These are phyloP conservation scores for Saururus chinensis DNA, from an alignment of 164 flowering plant genomes.

Conservation along the genomic window DNA sequence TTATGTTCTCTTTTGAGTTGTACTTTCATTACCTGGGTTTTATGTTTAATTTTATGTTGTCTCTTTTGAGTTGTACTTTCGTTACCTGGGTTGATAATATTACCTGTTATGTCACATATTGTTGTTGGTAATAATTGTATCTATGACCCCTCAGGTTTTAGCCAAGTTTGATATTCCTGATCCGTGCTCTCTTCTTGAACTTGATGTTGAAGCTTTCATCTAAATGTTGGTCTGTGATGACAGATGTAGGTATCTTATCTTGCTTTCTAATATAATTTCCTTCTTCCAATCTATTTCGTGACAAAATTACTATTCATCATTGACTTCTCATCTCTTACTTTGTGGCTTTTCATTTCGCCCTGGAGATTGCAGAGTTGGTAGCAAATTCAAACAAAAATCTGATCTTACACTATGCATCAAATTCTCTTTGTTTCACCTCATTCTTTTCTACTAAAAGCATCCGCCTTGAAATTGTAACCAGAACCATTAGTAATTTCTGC, in stretches of 20 bases:
- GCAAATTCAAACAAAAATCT: too few species aligned
- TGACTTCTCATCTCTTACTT: too few species aligned
- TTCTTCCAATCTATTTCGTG: too few species aligned
- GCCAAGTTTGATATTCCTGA: constrained; percentile 69
- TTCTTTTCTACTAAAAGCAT: too few species aligned
- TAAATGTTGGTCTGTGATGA: constrained; percentile 5
- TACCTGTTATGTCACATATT: not conserved
- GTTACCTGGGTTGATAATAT: not conserved
- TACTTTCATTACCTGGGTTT: not conserved
- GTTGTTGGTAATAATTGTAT: not conserved
- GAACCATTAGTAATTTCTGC: too few species aligned
- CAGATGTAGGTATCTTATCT: not conserved
- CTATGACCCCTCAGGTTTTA: constrained; percentile 32
- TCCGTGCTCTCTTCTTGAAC: constrained; percentile 78
- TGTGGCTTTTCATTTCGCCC: too few species aligned
- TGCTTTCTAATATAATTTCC: too few species aligned
- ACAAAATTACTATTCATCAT: too few species aligned
- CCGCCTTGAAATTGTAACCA: too few species aligned
- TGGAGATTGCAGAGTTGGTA: too few species aligned
- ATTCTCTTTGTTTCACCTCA: too few species aligned
- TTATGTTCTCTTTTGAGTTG: not conserved
- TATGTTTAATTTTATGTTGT: not conserved
- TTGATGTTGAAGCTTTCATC: constrained; percentile 55
- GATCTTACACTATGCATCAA: too few species aligned
- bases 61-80: not conserved